Evolutionary conservation across 768 basidiomycete species (phyloP).

Genomic region (Crepidotus variabilis): DNA sequence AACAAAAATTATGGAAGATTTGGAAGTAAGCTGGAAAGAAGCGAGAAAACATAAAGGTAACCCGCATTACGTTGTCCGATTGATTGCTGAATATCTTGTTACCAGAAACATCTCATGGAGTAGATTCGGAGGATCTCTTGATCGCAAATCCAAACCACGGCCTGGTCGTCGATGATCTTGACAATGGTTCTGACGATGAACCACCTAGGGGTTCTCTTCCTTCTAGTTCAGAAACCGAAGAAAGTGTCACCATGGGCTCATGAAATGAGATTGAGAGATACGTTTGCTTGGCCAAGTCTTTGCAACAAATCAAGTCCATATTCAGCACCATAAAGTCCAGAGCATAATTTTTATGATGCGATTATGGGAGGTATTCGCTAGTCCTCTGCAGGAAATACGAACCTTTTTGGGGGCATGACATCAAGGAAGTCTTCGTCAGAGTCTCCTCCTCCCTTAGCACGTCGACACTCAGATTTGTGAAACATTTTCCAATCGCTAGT

Average conservation of each 20-base stretch:
- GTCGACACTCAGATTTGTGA: not conserved
- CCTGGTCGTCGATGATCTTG: conserved; percentile 4
- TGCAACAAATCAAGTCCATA: too few relatives aligned
- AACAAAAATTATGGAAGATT: conserved; percentile 64
- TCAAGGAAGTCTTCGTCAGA: not conserved
- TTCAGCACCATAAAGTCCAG: too few relatives aligned
- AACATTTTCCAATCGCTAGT: not conserved
- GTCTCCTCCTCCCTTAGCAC: not conserved
- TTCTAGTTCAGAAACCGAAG: too few relatives aligned
- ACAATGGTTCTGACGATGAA: conserved; percentile 1
- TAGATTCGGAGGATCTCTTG: conserved; percentile 55
- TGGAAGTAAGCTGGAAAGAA: conserved; percentile 57
- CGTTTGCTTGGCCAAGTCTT: too few relatives aligned
- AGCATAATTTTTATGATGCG: too few relatives aligned
- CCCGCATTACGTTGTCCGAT: not conserved
- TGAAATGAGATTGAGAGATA: too few relatives aligned
- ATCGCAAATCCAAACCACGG: conserved; percentile 67
- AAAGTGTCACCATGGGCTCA: too few relatives aligned
- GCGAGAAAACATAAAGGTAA: conserved; percentile 52
- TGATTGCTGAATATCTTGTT: not conserved
- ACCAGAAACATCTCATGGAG: conserved; percentile 21
- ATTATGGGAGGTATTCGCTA: not conserved
- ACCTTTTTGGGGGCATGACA: not conserved
- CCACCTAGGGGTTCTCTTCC: too few relatives aligned
- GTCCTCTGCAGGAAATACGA: not conserved